Conservation (phyloP, 495 filamentous ascomycete species). For the Apodospora peruviana region DNA sequence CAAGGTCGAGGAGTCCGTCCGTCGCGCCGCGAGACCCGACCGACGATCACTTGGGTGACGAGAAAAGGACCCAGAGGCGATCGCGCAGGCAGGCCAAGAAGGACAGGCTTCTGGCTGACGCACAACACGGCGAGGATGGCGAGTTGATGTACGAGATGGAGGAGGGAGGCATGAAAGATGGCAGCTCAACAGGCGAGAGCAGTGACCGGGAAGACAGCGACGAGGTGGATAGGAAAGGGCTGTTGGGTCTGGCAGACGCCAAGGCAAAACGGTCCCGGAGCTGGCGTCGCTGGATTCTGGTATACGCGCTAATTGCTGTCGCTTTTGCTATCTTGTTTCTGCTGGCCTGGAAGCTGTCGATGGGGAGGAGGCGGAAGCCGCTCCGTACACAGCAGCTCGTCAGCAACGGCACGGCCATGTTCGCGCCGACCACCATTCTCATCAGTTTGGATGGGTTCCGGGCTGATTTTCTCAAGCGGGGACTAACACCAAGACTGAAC, state of each 20-base stretch:
- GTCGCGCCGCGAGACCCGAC: constrained; percentile 19
- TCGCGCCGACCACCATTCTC: constrained; percentile 85
- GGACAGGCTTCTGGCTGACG: constrained; percentile 41
- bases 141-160: constrained; percentile 87
- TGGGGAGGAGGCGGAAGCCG: constrained; percentile 22
- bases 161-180: constrained; percentile 66
- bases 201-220: constrained; percentile 51
- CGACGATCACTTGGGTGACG: constrained; percentile 29
- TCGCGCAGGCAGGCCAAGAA: constrained; percentile 41
- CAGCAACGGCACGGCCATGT: constrained; percentile 79
- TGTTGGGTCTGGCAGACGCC: constrained; percentile 37
- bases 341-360: constrained; percentile 44
- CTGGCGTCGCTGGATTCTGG: constrained; percentile 47
- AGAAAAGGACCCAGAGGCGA: constrained; percentile 44
- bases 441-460: constrained; percentile 96
- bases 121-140: constrained; percentile 59
- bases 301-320: constrained; percentile 47
- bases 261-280: constrained; percentile 36
- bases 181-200: constrained; percentile 48
- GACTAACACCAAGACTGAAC: constrained; percentile 76
- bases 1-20: constrained; percentile 26
- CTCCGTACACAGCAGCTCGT: constrained; percentile 26
- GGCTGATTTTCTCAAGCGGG: constrained; percentile 85
- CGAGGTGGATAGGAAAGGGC: constrained; percentile 44
- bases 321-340: constrained; percentile 47